Evolutionary conservation across 805 yeast genomes (phyloP).

Genomic region (Candida mattraensis): DNA sequence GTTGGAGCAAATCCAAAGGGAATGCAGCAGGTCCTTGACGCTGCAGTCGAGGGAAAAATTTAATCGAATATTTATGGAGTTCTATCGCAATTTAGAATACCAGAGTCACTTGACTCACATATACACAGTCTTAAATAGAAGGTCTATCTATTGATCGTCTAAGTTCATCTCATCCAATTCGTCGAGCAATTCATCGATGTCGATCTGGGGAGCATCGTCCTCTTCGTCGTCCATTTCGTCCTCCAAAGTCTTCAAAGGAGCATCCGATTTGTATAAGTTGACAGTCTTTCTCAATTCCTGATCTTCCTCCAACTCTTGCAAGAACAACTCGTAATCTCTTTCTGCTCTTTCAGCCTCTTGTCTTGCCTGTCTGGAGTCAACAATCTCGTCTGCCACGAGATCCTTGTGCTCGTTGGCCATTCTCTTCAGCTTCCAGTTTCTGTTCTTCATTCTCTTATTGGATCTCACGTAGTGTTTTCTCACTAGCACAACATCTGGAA

Average conservation of each 20-base stretch:
- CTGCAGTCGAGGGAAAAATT: conserved; percentile 19
- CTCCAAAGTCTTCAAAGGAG: conserved; percentile 29
- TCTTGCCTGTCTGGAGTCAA: conserved; percentile 66
- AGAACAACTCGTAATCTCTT: conserved; percentile 90
- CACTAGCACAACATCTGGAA: conserved; percentile 84
- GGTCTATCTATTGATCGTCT: conserved; percentile 43
- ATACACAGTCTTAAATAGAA: conserved; percentile 1
- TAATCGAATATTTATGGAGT: neutral
- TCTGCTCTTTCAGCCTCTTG: conserved; percentile 92
- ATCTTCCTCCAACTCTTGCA: conserved; percentile 97
- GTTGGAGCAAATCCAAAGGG: conserved; percentile 62
- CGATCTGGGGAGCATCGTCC: conserved; percentile 84
- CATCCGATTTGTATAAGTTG: conserved; percentile 75
- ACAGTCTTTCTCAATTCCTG: conserved; percentile 88
- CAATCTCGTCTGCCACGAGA: conserved; percentile 63
- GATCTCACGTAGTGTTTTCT: conserved; percentile 87
- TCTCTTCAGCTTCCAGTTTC: conserved; percentile 91
- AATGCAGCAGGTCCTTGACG: conserved; percentile 32
- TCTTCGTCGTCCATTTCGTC: conserved; percentile 50
- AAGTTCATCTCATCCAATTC: conserved; percentile 93
- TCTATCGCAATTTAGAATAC: no score
- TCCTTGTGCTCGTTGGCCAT: conserved; percentile 96
- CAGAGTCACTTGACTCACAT: no score
- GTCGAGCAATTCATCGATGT: conserved; percentile 88
- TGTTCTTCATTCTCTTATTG: conserved; percentile 69